Percentiles rank a stretch among this genome's conserved stretches.
These are phyloP conservation scores for Imleria badia DNA, from an alignment of 768 basidiomycete species.

Conservation along the genomic window DNA sequence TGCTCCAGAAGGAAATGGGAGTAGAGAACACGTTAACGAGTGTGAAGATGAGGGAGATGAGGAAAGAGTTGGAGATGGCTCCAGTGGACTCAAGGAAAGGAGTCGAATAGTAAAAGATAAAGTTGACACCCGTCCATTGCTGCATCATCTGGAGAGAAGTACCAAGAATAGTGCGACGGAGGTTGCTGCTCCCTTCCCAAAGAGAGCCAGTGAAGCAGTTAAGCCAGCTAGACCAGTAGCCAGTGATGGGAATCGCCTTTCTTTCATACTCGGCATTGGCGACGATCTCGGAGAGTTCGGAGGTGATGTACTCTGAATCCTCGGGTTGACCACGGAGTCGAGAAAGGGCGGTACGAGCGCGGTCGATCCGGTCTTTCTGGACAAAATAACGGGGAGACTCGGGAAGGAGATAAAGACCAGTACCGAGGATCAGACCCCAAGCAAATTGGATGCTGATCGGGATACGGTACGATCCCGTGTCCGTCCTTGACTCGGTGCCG, in stretches of 20 bases:
- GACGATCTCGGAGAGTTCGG: constrained; percentile 55
- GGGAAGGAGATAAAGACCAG: constrained; percentile 72
- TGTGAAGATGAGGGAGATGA: constrained; percentile 59
- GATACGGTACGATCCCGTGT: constrained; percentile 61
- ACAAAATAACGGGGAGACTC: constrained; percentile 82
- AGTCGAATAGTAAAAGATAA: constrained; percentile 72
- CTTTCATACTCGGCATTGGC: constrained; percentile 64
- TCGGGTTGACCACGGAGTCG: constrained; percentile 55
- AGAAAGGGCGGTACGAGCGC: constrained; percentile 54
- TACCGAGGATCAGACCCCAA: constrained; percentile 70
- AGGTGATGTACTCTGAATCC: constrained; percentile 51
- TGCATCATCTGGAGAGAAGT: constrained; percentile 78
- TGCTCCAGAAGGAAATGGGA: constrained; percentile 73
- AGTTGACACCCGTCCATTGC: constrained; percentile 82
- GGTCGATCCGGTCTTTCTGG: constrained; percentile 60
- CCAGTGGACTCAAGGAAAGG: constrained; percentile 63
- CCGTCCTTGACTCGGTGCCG: constrained; percentile 52
- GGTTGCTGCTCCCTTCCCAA: constrained; percentile 50
- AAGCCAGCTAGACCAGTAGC: constrained; percentile 45
- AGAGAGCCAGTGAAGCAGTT: constrained; percentile 56
- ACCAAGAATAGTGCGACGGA: constrained; percentile 78
- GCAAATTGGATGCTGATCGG: constrained; percentile 77
- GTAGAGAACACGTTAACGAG: constrained; percentile 82
- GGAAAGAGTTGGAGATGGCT: constrained; percentile 51
- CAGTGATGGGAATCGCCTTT: constrained; percentile 50